Evolutionary conservation across 495 filamentous ascomycete genomes (phyloP), one percentile per base, ranked within the genome.

Genomic region (Aspergillus baeticus): DNA sequence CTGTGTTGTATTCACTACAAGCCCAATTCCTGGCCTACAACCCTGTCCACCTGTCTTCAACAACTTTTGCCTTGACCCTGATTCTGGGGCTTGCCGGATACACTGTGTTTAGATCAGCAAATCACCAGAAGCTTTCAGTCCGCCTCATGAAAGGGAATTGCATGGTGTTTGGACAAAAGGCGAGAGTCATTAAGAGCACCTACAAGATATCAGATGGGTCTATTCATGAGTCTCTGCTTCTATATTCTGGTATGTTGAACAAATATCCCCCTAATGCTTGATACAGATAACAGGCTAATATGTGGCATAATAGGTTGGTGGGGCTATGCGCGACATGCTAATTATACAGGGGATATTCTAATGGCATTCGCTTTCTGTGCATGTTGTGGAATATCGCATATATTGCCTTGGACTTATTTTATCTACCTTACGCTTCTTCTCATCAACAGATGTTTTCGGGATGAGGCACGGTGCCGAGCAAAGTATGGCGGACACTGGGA

Each of bases 301-400:
- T n/a, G n/a, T n/a, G n/a, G n/a, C n/a, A n/a, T n/a, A n/a, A 21
- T 18, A 55, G 54, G 78, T 8, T 81, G 78, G 75, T 80, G 78
- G 78, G 77, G 76, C 31, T 51, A 71, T 13, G 69, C 68, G 8
- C 71, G 78, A 51, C 78, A 81, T 47, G 69, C 75, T 6, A 81
- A 81, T 46, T 81, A 80, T 37, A 55, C 75, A 8, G 78, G 74
- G 8, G 78, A 80, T 54, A 54, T 81, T 21, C 58, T 78, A 21
- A 60, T 77, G 34, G 67, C 70, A 6, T 79, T 69, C 51, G 63
- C 70, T 10, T 69, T 69, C 56, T 78, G 77, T 57, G 77, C 74
- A 10, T 55, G 68, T 18, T 75, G 75, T 29, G 78, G 77, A 0
- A 55, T 67, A 8, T 41, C 49, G 6, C 61, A 71, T 46, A 35